These are phyloP conservation scores for Sinapis alba DNA, from an alignment of 441 rosid genomes.

Conservation along the genomic window DNA sequence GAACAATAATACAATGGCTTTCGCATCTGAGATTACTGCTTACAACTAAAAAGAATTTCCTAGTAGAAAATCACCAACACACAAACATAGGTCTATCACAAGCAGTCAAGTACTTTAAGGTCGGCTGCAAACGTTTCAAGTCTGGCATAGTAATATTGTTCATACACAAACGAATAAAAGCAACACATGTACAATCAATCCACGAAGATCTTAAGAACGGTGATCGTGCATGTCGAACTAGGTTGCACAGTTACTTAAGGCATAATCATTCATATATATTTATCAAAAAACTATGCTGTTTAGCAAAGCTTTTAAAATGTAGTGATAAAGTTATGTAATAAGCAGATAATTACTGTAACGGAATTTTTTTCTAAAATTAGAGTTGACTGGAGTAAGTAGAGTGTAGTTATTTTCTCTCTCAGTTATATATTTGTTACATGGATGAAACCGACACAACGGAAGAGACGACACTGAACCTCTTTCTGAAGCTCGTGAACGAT, in stretches of 20 bases:
- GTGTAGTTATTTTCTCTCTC: background rate
- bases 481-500: slow-evolving; percentile 58
- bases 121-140: slow-evolving; percentile 76
- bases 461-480: slow-evolving; percentile 63
- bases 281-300: background rate
- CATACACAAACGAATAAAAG: slow-evolving; percentile 46
- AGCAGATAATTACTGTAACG: background rate
- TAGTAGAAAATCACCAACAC: slow-evolving; percentile 22
- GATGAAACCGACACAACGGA: slow-evolving; percentile 23
- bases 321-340: background rate
- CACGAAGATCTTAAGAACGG: background rate
- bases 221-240: too few relatives aligned
- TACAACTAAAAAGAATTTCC: slow-evolving; percentile 21
- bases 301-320: background rate
- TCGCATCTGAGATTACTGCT: background rate
- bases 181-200: background rate
- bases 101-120: slow-evolving; percentile 66
- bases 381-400: background rate
- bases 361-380: background rate
- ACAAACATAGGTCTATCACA: slow-evolving; percentile 55
- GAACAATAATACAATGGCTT: background rate
- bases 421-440: background rate
- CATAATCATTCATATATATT: background rate
- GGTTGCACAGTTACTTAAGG: background rate
- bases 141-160: slow-evolving; percentile 83